Base-by-base conservation (phyloP, 1,284 basidiomycete species). In the Sanghuangporus baumii region DNA sequence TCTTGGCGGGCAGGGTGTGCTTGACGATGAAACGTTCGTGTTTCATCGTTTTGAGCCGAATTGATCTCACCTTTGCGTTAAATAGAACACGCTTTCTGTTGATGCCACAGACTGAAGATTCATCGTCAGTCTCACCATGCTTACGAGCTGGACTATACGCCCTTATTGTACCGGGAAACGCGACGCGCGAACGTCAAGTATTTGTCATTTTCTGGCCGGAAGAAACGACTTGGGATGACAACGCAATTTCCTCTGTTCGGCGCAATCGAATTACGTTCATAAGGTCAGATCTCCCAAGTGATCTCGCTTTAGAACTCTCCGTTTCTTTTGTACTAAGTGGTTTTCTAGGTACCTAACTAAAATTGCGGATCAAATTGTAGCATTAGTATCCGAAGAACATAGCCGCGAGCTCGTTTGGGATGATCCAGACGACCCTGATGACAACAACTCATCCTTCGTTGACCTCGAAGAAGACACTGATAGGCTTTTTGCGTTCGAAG, bases 141-240 rank as follows among this genome's bases (percentile, higher is more conserved):
- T 71, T 86, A 37, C 75, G 79, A 1, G 80, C 84, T 14, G 84
- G 84, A 5, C 69, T 86, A 9, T 86, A 86, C 61, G 67, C 67
- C 2, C 56, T 67, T 2, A 55, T 65, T 3, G 52, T 41, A 14
- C 47, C 62, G 16, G 23, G 64, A 16, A 60, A 61, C 9, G 43
- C 36, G 0, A 34, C 65, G 12, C 67, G 51, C 18, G 62, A 55
- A 9, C 57, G 73, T 43, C 69, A 74, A 26, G 51, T 81, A 1
- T 82, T 79, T 61, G 75, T 83, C 20, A 66, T 87, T 4, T 85
- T 83, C 62, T 87, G 85, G 85, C 85, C 84, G 0, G 82, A 87
- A 66, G 76, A 82, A 41, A 76, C 74, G 0, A 87, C 84, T 0
- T 87, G 86, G 85, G 72, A 81, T 36, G 82, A 85, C 69, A 72